Conservation (phyloP, 305 asterid genomes). For the Fraxinus sp. region DNA sequence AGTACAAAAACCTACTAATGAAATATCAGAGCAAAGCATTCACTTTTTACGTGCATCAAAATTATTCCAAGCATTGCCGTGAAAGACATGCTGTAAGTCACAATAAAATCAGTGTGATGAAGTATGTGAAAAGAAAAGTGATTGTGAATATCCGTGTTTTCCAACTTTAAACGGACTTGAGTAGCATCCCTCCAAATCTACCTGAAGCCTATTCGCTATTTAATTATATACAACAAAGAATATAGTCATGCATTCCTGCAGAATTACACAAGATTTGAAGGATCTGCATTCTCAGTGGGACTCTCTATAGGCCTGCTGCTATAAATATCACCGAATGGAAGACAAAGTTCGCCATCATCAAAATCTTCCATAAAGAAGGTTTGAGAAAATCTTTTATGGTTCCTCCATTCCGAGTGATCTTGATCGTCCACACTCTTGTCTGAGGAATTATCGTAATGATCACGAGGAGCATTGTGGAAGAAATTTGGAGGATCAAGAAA, state of each 20-base stretch:
- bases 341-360: slow-evolving; percentile 56
- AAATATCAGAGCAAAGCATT: background rate
- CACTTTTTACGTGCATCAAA: background rate
- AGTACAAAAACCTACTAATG: background rate
- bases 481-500: slow-evolving; percentile 84
- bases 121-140: background rate
- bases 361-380: slow-evolving; percentile 67
- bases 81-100: background rate
- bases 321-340: slow-evolving; percentile 74
- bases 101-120: background rate
- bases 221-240: slow-evolving; percentile 56
- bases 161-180: background rate
- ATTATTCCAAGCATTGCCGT: background rate
- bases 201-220: slow-evolving; percentile 15
- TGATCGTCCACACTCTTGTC: slow-evolving; percentile 53
- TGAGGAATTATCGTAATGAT: slow-evolving; percentile 40
- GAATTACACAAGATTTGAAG: slow-evolving; percentile 47
- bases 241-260: slow-evolving; percentile 21
- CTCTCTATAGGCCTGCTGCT: slow-evolving; percentile 32
- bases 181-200: slow-evolving; percentile 23
- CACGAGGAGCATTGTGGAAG: slow-evolving; percentile 19
- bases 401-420: slow-evolving; percentile 41
- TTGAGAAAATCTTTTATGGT: slow-evolving; percentile 44
- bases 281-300: slow-evolving; percentile 33
- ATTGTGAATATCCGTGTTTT: background rate